A percentile compares a stretch with the other conserved stretches of the same genome.
phyloP scores from a whole-genome alignment of 768 basidiomycete species.

The Coprinopsis marcescibilis region DNA sequence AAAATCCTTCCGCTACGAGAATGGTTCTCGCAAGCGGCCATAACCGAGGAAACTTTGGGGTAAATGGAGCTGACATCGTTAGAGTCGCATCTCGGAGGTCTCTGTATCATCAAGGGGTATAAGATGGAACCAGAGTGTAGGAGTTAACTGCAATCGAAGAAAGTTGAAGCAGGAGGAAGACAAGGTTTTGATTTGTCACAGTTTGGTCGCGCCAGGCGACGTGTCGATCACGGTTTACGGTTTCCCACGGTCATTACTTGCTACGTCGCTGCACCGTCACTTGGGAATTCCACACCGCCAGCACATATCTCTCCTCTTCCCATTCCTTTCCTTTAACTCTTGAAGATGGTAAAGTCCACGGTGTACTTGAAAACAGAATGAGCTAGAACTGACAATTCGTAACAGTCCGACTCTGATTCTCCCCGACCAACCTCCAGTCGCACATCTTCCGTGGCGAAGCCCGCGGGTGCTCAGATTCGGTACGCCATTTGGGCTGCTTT shows the following conservation, averaged over 20 bases:
- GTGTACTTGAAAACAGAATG: slow-evolving; percentile 10
- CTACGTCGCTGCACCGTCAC: slow-evolving; percentile 19
- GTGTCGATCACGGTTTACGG: slow-evolving; percentile 25
- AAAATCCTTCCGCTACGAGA: neutral
- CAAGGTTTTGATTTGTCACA: neutral
- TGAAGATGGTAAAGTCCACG: slow-evolving; percentile 41
- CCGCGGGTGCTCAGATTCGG: slow-evolving; percentile 80
- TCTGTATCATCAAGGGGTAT: too few species aligned
- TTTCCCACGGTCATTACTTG: slow-evolving; percentile 25
- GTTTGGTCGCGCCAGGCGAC: slow-evolving; percentile 12
- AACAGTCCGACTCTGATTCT: slow-evolving; percentile 77
- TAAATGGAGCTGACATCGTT: too few species aligned
- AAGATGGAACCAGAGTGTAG: too few species aligned
- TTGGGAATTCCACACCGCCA: slow-evolving; percentile 19
- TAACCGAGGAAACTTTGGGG: too few species aligned
- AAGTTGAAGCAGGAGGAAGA: neutral
- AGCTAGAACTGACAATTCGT: neutral
- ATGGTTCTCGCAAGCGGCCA: neutral
- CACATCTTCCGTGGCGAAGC: slow-evolving; percentile 55
- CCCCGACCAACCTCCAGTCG: slow-evolving; percentile 40
- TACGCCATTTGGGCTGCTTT: slow-evolving; percentile 36
- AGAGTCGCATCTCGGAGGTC: too few species aligned
- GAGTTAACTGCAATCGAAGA: too few species aligned
- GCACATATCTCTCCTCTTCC: slow-evolving; percentile 22
- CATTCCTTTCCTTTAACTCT: slow-evolving; percentile 15